Conservation (phyloP, 805 yeast species). For the Kazachstania martiniae region DNA sequence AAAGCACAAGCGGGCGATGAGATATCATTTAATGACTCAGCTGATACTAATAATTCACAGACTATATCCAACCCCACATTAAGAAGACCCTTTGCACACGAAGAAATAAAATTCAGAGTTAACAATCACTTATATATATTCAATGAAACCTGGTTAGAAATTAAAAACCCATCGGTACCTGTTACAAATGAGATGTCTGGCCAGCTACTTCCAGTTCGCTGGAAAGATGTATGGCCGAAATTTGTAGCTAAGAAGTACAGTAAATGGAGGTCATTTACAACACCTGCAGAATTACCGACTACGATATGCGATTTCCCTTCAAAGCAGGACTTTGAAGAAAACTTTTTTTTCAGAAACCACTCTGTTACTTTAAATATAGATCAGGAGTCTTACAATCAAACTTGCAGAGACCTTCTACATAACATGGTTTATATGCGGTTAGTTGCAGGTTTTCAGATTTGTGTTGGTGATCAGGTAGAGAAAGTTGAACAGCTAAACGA, state of each 20-base stretch:
- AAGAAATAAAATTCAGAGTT: conserved; percentile 2
- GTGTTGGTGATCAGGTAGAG: conserved; percentile 58
- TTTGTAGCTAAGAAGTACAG: conserved; percentile 54
- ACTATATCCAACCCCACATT: conserved; percentile 1
- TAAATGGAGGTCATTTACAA: conserved; percentile 86
- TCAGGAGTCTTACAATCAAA: conserved; percentile 38
- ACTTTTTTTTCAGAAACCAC: conserved; percentile 76
- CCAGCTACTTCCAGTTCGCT: conserved; percentile 61
- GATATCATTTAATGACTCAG: conserved; percentile 6
- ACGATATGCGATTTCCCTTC: conserved; percentile 73
- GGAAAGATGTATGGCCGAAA: conserved; percentile 85
- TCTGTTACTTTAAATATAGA: conserved; percentile 56
- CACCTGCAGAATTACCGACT: conserved; percentile 89
- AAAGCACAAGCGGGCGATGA: conserved; percentile 1
- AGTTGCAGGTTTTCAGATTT: conserved; percentile 82
- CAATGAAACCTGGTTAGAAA: conserved; percentile 43
- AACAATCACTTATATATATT: conserved; percentile 2
- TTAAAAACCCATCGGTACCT: conserved; percentile 69
- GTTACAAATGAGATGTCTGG: conserved; percentile 43
- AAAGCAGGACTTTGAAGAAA: conserved; percentile 50
- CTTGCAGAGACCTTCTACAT: conserved; percentile 54
- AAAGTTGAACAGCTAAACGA: conserved; percentile 40
- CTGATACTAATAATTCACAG: conserved; percentile 8
- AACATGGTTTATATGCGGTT: conserved; percentile 82
- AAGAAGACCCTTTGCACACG: conserved; percentile 2